A percentile compares a stretch with the other conserved stretches of the same genome.
phyloP scores from a whole-genome alignment of 345 rosid species.

The Eucalyptus tenuipes region DNA sequence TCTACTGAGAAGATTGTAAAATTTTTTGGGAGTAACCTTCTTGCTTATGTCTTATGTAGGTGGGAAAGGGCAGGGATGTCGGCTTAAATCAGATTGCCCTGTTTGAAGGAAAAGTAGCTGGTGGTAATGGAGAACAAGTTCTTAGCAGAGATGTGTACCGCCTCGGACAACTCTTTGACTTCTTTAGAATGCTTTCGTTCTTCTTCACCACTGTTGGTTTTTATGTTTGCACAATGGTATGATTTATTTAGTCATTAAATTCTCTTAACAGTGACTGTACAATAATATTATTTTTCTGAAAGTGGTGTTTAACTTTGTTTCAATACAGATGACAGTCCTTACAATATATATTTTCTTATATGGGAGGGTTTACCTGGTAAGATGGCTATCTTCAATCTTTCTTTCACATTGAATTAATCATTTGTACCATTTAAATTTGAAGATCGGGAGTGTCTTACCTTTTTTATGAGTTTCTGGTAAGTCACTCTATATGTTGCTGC shows the following conservation, averaged over 20 bases:
- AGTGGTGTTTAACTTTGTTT: neutral
- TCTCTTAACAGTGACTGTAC: neutral
- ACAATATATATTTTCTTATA: constrained; percentile 82
- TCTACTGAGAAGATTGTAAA: neutral
- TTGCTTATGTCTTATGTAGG: constrained; percentile 28
- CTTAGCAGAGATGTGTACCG: constrained; percentile 95
- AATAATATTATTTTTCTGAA: neutral
- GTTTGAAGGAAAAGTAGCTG: constrained; percentile 98
- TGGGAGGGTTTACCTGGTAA: constrained; percentile 94
- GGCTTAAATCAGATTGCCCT: constrained; percentile 98
- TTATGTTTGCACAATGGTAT: constrained; percentile 98
- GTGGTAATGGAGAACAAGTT: constrained; percentile 99
- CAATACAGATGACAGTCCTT: constrained; percentile 94
- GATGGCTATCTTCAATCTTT: neutral
- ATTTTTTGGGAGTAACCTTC: neutral
- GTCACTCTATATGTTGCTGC: neutral
- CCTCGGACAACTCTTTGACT: constrained; percentile 95
- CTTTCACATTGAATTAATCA: neutral
- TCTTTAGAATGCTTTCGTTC: constrained; percentile 97
- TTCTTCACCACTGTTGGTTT: constrained; percentile 94
- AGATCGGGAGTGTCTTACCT: neutral
- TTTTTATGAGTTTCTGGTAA: neutral
- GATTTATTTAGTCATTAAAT: neutral
- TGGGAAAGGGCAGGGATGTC: constrained; percentile 99
- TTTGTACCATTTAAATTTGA: neutral